Evolutionary conservation across 495 filamentous ascomycete species (phyloP).

Genomic region (Neurospora sp.): DNA sequence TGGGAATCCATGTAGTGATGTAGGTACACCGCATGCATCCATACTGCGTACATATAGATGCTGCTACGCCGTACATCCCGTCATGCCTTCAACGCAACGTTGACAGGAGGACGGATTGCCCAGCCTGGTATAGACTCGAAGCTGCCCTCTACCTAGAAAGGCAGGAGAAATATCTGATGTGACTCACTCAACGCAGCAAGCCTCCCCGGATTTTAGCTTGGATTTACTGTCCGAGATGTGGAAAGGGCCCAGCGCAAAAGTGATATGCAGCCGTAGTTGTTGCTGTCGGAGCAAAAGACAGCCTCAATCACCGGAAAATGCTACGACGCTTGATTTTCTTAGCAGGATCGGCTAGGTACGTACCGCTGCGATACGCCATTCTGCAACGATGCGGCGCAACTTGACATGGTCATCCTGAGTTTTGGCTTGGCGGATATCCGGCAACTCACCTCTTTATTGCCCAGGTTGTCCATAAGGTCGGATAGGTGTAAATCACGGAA

Average conservation of each 20-base stretch:
- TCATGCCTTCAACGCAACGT: not conserved
- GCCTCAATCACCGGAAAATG: not conserved
- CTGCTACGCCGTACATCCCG: not conserved
- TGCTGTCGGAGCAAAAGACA: not conserved
- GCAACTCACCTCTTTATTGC: not conserved
- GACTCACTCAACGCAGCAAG: not conserved
- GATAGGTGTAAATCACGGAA: not conserved
- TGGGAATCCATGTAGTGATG: not conserved
- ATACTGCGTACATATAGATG: not conserved
- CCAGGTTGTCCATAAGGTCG: not conserved
- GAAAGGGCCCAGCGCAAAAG: not conserved
- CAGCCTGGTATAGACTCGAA: not conserved
- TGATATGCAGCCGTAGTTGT: not conserved
- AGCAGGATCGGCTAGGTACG: not conserved
- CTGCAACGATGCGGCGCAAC: not conserved
- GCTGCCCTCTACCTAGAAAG: not conserved
- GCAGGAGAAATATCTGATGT: not conserved
- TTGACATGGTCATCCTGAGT: not conserved
- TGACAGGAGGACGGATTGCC: not conserved
- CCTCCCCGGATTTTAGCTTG: not conserved
- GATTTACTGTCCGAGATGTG: not conserved
- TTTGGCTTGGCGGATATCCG: not conserved
- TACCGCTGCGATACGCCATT: not conserved
- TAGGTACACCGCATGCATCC: not conserved
- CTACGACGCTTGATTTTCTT: not conserved